Base-by-base conservation (phyloP, 345 rosid genomes). In the Eucalyptus erythrocorys region DNA sequence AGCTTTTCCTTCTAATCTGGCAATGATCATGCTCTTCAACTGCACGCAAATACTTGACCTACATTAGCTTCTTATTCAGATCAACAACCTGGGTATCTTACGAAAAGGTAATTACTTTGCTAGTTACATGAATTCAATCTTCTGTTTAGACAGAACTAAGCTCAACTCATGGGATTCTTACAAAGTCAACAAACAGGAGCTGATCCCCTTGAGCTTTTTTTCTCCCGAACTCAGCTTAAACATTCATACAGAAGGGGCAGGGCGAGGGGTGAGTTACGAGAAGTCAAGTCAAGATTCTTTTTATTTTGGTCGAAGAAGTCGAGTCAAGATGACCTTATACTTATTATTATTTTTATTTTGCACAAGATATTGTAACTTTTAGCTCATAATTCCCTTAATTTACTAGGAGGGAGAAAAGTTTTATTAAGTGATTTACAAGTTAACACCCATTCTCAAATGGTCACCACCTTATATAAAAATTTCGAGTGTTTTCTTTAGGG, bases 401-500 rank as follows among this genome's bases (percentile, higher is more conserved):
- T 51, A 51, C 57, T 51, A 7, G 21, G 14, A 27, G 68, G 17
- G 4, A 10, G 30, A 55, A 6, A 30, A 3, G 8, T 61, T 6
- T 0, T 61, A 6, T 61, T 1, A 17, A 61, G 17, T 13, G n/a
- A 61, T 61, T 13, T 17, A 30, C 13, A 30, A 61, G 68, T 61
- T 4, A 61, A 61, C 17, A 30, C 1, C 8, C 34, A 61, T 30
- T 61, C 16, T 30, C 8, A 61, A 30, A 61, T 61, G 17, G 7
- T 61, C 16, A 61, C 17, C 34, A 27, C 7, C 4, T 59, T 30
- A 13, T 61, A 27, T 27, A 34, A 1, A 27, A 27, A 61, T 4
- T 30, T 0, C 0, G 2, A 61, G 1, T 13, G 30, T 30, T 13
- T 59, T 1, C 2, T 30, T 30, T 61, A 30, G 32, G 4, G 34